Percentiles rank a stretch among this genome's conserved stretches.
phyloP scores from a whole-genome alignment of 345 rosid species.

The Populus nigra region DNA sequence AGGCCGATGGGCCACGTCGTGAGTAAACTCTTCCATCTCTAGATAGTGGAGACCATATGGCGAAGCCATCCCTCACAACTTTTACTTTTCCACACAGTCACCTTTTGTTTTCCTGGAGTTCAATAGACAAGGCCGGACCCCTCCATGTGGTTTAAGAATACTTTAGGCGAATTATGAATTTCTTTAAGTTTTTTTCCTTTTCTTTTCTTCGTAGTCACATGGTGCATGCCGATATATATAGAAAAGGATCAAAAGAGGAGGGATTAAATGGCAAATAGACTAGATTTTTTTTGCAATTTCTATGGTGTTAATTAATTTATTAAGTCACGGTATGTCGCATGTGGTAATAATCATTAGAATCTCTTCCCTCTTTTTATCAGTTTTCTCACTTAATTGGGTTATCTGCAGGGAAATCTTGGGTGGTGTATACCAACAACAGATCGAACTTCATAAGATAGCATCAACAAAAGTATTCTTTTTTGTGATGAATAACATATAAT shows the following conservation, averaged over 20 bases:
- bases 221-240: neutral
- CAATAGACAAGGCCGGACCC: conserved; percentile 8
- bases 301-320: neutral
- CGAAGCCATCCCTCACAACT: neutral
- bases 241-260: neutral
- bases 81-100: neutral
- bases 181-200: conserved; percentile 5
- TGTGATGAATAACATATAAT: no score
- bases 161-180: conserved; percentile 7
- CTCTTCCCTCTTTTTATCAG: neutral
- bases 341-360: conserved; percentile 7
- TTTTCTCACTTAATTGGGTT: neutral
- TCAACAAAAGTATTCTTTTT: neutral
- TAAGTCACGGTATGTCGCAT: neutral
- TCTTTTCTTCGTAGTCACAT: conserved; percentile 13
- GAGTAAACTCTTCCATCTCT: neutral
- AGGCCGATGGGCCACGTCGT: neutral
- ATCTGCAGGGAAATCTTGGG: neutral
- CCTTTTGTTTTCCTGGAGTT: conserved; percentile 12
- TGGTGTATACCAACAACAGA: neutral
- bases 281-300: neutral
- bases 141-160: conserved; percentile 12
- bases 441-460: neutral
- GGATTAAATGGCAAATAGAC: neutral
- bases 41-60: conserved; percentile 5